Evolutionary conservation across 2,329 filamentous ascomycete genomes (phyloP), one percentile per base, ranked within the genome.

Genomic region (Claviceps pazoutovae): DNA sequence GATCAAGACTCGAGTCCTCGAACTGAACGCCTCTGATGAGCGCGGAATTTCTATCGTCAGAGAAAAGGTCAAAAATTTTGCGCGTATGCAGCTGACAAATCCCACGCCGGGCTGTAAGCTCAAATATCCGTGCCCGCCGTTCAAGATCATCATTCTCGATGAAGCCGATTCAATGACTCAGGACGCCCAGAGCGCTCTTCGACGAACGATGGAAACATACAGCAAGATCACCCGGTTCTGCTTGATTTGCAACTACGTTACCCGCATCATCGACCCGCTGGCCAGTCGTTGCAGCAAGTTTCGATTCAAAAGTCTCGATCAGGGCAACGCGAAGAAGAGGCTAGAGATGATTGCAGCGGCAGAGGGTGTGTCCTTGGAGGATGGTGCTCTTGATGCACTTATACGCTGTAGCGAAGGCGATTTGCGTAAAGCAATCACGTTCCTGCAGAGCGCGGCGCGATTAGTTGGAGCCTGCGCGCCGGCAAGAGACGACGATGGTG

Each of bases 121-220:
- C 54, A 71, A 83, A 63, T 96, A 95, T 62, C 90, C 93, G 0
- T 97, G 91, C 65, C 93, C 93, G 21, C 93, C 93, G 0, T 98
- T 96, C 75, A 99, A 98, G 73, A 95, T 99, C 65, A 91, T 98
- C 64, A 88, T 99, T 55, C 81, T 99, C 54, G 93, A 98, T 68
- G 93, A 98, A 72, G 93, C 93, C 59, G 93, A 99, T 67, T 93
- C 86, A 59, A 97, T 99, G 91, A 98, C 93, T 41, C 91, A 97
- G 68, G 94, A 98, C 70, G 93, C 93, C 13, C 93, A 98, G 72
- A 87, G 83, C 54, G 93, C 94, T 5, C 74, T 98, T 53, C 79
- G 93, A 57, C 79, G 94, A 51, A 98, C 93, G 1, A 99, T 99
- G 93, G 93, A 99, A 71, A 95, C 89, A 46, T 97, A 97, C 69